Base-by-base conservation (phyloP, 2,329 filamentous ascomycete species). In the Aureobasidium melanogenum region DNA sequence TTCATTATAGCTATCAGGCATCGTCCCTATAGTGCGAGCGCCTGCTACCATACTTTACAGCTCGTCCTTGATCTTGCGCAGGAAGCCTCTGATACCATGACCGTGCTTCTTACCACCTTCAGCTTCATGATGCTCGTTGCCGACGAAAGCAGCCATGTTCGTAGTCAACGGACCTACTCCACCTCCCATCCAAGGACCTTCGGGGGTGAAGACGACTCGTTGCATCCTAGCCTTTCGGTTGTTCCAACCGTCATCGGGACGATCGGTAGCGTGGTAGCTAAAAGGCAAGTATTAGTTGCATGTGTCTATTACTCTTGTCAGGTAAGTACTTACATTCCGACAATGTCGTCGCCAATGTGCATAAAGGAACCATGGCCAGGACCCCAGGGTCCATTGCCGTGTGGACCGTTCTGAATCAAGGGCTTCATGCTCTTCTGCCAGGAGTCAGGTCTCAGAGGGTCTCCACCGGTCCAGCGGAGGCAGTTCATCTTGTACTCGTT, bases 401-500 rank as follows among this genome's bases (percentile, higher is more conserved):
- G 72, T 3, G 63, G 69, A 6, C 72, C 69, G 38, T 72, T 72
- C 61, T 74, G 68, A 1, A 79, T 69, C 32, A 79, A 66, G 5
- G 77, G 76, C 10, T 63, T 61, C 9, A 66, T 66, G 1, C 69
- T 70, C 64, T 79, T 79, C 15, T 65, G 64, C 77, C 77, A 79
- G 0, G 68, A 70, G 0, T 38, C 44, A 0, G 69, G 68, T 32
- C 73, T 62, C 0, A 79, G 66, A 2, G 77, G 77, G 61, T 76
- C 71, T 1, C 75, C 74, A 15, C 75, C 76, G 0, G 69, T 66
- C 61, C 72, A 77, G 43, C 73, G 69, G 24, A 79, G 66, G 0
- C 75, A 71, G n/a, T 74, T 74, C 74, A 79, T 77, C 64, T 79
- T 79, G 67, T 79, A 79, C 61, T 79, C 73, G 50, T 73, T 72